A percentile compares a stretch with the other conserved stretches of the same genome.
These are phyloP conservation scores for Avena sativa DNA, from an alignment of 176 grass and related monocot species.

Conservation along the genomic window DNA sequence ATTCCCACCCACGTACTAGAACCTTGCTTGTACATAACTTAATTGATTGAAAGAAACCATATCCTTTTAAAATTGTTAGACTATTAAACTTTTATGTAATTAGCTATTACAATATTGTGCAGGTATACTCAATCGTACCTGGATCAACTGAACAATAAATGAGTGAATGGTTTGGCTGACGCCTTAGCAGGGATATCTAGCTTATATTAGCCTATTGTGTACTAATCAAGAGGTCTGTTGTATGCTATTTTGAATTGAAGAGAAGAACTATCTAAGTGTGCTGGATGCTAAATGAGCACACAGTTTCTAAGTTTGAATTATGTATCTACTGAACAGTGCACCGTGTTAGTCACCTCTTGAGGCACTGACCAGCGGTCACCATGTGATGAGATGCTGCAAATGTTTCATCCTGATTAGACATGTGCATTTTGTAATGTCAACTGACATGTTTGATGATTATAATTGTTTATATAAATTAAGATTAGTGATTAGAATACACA, in stretches of 20 bases:
- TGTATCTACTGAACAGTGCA: neutral
- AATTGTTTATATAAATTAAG: neutral
- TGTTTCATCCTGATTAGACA: neutral
- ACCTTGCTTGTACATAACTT: neutral
- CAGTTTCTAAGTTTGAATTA: conserved; percentile 6
- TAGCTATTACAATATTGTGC: conserved; percentile 5
- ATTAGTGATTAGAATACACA: neutral
- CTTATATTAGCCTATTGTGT: conserved; percentile 24
- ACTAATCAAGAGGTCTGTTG: conserved; percentile 31
- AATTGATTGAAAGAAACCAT: neutral
- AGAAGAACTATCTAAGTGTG: conserved; percentile 8
- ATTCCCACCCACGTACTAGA: neutral
- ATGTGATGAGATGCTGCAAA: neutral
- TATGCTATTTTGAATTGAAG: conserved; percentile 11
- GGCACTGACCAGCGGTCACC: neutral
- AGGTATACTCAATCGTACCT: conserved; percentile 51
- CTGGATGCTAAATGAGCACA: neutral
- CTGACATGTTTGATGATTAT: neutral
- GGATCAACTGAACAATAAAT: conserved; percentile 48
- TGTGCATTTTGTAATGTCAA: neutral
- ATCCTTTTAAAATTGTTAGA: neutral
- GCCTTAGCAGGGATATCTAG: neutral
- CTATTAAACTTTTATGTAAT: neutral
- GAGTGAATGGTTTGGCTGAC: conserved; percentile 27
- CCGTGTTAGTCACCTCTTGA: neutral